Evolutionary conservation across 805 yeast genomes (phyloP), one percentile per base, ranked within the genome.

Genomic region (Ogataea allantospora): DNA sequence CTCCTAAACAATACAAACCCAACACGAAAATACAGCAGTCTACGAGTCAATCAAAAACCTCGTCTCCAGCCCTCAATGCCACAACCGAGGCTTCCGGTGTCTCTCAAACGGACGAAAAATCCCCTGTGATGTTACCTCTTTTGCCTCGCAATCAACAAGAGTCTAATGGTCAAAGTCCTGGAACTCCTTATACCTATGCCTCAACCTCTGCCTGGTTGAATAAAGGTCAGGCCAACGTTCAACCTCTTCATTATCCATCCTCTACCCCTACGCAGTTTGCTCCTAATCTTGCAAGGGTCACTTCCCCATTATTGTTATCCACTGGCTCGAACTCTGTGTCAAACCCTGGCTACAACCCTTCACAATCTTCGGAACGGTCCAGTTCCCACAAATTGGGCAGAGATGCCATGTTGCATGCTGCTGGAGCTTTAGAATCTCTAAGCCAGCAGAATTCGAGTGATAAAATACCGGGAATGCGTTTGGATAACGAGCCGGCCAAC

Each of bases 221-320:
- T 27, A 58, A 57, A 38, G 42, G 47, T 10, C 61, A 56, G 38
- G 43, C 41, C 28, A 42, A 46, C 21, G 75, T 73, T 13, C 80
- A 76, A 54, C 79, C 80, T 14, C 58, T 77, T 27, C 81, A 79
- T 57, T 79, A 78, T 53, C 87, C 87, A 6, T 67, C 77, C 4
- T 77, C 83, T 0, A 78, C 84, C 2, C 87, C 87, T 11, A 74
- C 84, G 2, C 84, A 78, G 51, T 80, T 77, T 67, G 84, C 83
- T 20, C 77, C 83, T 0, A 80, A 80, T 28, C 58, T 80, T 35
- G 73, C 75, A 43, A 58, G 79, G 23, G 79, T 80, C 40, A 80
- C 86, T 0, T 78, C 84, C 11, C 87, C 87, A 0, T 62, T 80
- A 35, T 59, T 80, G 42, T 64, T 81, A 29, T 73, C 81, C 6